phyloP scores from a whole-genome alignment of 2,329 filamentous ascomycete species.

The Hymenoscyphus albidus region DNA sequence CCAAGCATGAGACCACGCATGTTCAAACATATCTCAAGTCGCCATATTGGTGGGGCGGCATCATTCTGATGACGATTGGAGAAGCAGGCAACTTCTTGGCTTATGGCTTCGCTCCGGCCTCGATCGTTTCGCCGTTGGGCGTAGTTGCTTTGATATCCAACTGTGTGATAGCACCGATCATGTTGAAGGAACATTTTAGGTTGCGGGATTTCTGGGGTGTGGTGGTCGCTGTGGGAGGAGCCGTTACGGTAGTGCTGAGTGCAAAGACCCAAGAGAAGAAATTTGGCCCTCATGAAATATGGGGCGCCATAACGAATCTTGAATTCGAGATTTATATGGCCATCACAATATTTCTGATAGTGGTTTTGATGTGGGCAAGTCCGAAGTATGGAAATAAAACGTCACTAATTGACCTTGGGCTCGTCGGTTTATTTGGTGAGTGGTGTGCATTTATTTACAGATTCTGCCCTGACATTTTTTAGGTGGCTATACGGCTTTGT shows the following conservation, averaged over 20 bases:
- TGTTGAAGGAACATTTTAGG: slow-evolving; percentile 89
- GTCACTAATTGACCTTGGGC: slow-evolving; percentile 86
- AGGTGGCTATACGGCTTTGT: slow-evolving; percentile 94
- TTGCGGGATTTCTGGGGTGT: slow-evolving; percentile 84
- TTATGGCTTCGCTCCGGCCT: slow-evolving; percentile 95
- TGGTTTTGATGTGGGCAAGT: slow-evolving; percentile 76
- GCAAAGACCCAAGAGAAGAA: slow-evolving; percentile 87
- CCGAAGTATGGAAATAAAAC: slow-evolving; percentile 77
- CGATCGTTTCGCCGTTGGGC: slow-evolving; percentile 91
- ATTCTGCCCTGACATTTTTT: slow-evolving; percentile 19
- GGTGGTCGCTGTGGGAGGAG: slow-evolving; percentile 78
- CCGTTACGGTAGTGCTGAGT: slow-evolving; percentile 88
- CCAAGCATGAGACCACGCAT: slow-evolving; percentile 44
- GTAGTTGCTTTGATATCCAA: slow-evolving; percentile 97
- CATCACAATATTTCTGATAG: slow-evolving; percentile 70
- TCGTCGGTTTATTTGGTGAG: slow-evolving; percentile 89
- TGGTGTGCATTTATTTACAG: slow-evolving; percentile 19
- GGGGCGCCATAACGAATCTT: slow-evolving; percentile 79
- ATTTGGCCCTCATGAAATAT: slow-evolving; percentile 85
- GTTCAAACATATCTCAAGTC: slow-evolving; percentile 67
- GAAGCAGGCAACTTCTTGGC: slow-evolving; percentile 96
- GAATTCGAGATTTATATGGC: slow-evolving; percentile 89
- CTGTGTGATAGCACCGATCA: slow-evolving; percentile 89
- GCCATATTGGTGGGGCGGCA: slow-evolving; percentile 94
- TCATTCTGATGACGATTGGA: slow-evolving; percentile 86